Evolutionary conservation across 2,329 filamentous ascomycete species (phyloP).

Genomic region (Dactylonectria estremocensis): DNA sequence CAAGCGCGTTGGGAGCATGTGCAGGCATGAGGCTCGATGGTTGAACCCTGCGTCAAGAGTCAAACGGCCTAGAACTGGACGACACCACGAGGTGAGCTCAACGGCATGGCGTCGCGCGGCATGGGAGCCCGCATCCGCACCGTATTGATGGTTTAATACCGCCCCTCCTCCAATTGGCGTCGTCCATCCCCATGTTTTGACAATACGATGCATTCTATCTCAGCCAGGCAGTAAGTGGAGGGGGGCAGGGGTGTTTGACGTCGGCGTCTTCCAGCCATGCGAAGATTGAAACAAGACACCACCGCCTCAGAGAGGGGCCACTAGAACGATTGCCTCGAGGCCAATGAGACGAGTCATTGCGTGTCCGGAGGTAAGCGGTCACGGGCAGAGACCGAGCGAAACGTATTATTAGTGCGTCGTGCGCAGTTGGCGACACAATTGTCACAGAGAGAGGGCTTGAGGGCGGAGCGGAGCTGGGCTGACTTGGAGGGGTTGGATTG

Average conservation of each 20-base stretch:
- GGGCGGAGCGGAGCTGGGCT: slow-evolving; percentile 6
- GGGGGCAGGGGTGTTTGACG: neutral
- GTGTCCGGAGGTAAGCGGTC: neutral
- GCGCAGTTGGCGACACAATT: neutral
- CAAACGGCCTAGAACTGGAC: neutral
- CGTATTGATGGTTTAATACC: slow-evolving; percentile 25
- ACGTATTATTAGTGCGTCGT: neutral
- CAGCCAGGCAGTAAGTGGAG: neutral
- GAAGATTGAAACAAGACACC: neutral
- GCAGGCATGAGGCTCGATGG: neutral
- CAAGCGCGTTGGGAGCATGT: slow-evolving; percentile 5
- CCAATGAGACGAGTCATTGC: slow-evolving; percentile 23
- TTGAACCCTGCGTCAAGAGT: neutral
- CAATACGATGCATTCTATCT: neutral
- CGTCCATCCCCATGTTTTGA: neutral
- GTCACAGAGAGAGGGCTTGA: neutral
- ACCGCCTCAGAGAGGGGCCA: neutral
- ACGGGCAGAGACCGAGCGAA: slow-evolving; percentile 27
- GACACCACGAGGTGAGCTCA: neutral
- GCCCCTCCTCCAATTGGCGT: slow-evolving; percentile 7
- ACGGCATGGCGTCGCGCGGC: slow-evolving; percentile 18
- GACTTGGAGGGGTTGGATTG: neutral
- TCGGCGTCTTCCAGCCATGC: slow-evolving; percentile 8
- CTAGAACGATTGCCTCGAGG: neutral
- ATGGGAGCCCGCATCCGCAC: neutral